A percentile compares a stretch with the other conserved stretches of the same genome.
phyloP scores from a whole-genome alignment of 768 basidiomycete species.

The Coprinopsis sp. region DNA sequence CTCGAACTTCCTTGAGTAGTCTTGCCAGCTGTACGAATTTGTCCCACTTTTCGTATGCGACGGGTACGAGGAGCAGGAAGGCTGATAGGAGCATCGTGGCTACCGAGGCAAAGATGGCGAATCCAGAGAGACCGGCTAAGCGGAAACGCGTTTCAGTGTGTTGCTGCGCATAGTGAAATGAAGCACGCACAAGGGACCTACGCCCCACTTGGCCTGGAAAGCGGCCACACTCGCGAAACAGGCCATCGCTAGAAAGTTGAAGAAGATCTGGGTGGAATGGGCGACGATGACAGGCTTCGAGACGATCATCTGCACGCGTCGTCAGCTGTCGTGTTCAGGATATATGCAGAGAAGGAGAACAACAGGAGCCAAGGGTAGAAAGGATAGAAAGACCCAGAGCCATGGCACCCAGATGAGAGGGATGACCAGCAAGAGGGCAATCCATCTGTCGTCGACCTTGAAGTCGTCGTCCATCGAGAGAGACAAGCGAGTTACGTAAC shows the following conservation, averaged over 20 bases:
- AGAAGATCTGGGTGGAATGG: slow-evolving; percentile 77
- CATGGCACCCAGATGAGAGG: slow-evolving; percentile 62
- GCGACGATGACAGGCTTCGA: slow-evolving; percentile 79
- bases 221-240: slow-evolving; percentile 86
- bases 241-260: slow-evolving; percentile 89
- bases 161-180: slow-evolving; percentile 13
- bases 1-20: slow-evolving; percentile 77
- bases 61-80: slow-evolving; percentile 73
- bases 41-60: slow-evolving; percentile 83
- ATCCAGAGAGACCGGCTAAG: slow-evolving; percentile 80
- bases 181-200: slow-evolving; percentile 70
- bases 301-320: slow-evolving; percentile 67
- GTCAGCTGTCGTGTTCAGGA: slow-evolving; percentile 12
- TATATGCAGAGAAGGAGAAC: slow-evolving; percentile 11
- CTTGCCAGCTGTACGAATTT: slow-evolving; percentile 72
- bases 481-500: too few species aligned
- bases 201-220: slow-evolving; percentile 81
- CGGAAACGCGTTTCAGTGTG: slow-evolving; percentile 5
- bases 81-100: slow-evolving; percentile 66
- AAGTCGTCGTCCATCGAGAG: background rate
- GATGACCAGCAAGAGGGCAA: slow-evolving; percentile 61
- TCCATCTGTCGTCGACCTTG: slow-evolving; percentile 33
- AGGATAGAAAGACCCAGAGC: slow-evolving; percentile 56
- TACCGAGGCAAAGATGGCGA: slow-evolving; percentile 78
- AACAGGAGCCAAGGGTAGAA: too few species aligned